Base-by-base conservation (phyloP, 2,329 filamentous ascomycete genomes). In the Akanthomyces uredinophilus region DNA sequence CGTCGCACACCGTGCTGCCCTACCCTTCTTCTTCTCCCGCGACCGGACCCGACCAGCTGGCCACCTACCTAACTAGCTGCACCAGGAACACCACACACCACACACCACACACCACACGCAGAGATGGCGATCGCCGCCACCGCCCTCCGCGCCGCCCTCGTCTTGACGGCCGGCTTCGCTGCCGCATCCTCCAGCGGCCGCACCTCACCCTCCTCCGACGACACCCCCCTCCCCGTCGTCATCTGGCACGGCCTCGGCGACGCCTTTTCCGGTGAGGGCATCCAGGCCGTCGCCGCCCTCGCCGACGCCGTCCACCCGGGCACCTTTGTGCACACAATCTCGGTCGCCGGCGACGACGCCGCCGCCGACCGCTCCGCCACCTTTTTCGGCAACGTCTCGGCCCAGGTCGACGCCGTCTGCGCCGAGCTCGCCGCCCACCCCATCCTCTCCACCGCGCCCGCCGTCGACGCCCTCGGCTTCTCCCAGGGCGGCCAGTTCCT, bases 401-500 rank as follows among this genome's bases (percentile, higher is more conserved):
- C 83, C 55, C 94, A 98, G 76, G 74, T 98, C 63, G 82, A 82
- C 44, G 73, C 82, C 65, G 91, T 96, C 56, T 98, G 95, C 83
- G 79, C 78, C n/a, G 86, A 88, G 68, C 83, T 98, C 47, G 83
- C 89, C 63, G 72, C 82, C 0, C 85, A 97, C 72, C 88, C 89
- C 1, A 90, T 96, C 73, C 84, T 97, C 18, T 88, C 88, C 62
- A 90, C 88, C 7, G 90, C 91, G 0, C 90, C 90, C 0, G 91
- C 89, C 65, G 82, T 97, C 71, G 95, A 98, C 75, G 94, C 93
- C 39, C 78, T 99, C 41, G 95, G 95, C 32, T 97, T 99, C 80
- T 95, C 90, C 16, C 95, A 99, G 75, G 95, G 95, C 65, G 95
- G 95, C 1, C 91, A 96, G 74, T 97, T 99, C 78, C 83, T 99